Base-by-base conservation (phyloP, 805 yeast species). In the Schwanniomyces occidentalis region DNA sequence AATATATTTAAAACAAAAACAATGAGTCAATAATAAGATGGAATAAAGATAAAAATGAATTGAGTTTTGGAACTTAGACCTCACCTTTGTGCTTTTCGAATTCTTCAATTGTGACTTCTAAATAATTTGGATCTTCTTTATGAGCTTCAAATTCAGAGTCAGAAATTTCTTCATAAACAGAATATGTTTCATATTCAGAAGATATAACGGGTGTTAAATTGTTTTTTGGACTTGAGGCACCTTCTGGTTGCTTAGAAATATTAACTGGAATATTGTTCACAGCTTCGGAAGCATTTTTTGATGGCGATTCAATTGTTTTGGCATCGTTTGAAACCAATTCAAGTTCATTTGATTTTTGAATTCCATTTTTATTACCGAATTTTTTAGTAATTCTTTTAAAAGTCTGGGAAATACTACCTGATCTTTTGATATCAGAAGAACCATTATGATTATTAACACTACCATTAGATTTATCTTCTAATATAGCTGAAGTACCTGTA, bases 121-220 rank as follows among this genome's bases (percentile, higher is more conserved):
- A 51, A 54, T 76, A 76, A 48, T 74, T 53, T 12, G 80, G 78
- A 52, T 76, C 69, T 41, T 56, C 57, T 46, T 61, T 63, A 60
- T 76, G 49, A 5, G 57, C 55, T 32, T 66, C 69, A 47, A 47
- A 76, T 42, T 76, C 81, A 14, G 38, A 52, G 41, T 73, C 74
- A 21, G 69, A 63, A 19, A 76, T 71, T 23, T 77, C 76, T 51
- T 74, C 78, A 44, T 74, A 71, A 12, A 51, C 48, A 7, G 62
- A 52, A 34, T 46, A 45, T 13, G 49, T 49, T 18, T 51, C 56
- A 26, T 44, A 51, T 26, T 47, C 53, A 14, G 51, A 45, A 27
- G 40, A 31, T 5, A 24, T 12, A 12, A 25, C 28, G 8, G 34
- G 14, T 8, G 14, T 17, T 14, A 25, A 20, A 6, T 10, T 15